phyloP scores from a whole-genome alignment of 441 rosid genomes.

The Populus hybrid region DNA sequence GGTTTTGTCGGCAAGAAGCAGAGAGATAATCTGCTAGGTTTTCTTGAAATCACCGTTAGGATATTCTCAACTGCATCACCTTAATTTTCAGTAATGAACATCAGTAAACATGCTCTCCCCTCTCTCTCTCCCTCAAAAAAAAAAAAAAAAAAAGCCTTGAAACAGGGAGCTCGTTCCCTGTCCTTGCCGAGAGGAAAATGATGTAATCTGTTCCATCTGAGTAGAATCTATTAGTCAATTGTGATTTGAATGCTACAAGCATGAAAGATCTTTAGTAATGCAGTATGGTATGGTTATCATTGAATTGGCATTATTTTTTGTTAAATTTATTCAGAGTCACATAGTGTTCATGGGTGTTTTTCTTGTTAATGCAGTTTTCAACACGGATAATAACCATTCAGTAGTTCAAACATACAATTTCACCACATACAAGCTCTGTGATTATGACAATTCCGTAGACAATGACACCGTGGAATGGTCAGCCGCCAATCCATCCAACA shows the following conservation, averaged over 20 bases:
- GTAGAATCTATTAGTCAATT: background rate
- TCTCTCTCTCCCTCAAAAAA: too few species aligned
- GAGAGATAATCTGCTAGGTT: background rate
- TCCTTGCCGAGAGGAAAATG: background rate
- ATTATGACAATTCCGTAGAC: slow-evolving; percentile 49
- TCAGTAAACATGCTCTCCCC: too few species aligned
- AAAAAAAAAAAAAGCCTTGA: too few species aligned
- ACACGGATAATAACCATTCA: slow-evolving; percentile 85
- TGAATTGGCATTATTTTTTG: too few species aligned
- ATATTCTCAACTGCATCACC: background rate
- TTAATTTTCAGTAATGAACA: too few species aligned
- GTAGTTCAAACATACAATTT: slow-evolving; percentile 77
- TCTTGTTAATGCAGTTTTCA: slow-evolving; percentile 53
- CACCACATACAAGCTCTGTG: slow-evolving; percentile 73
- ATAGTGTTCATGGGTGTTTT: background rate
- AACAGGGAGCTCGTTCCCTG: background rate
- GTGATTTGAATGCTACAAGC: background rate
- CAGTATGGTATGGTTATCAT: too few species aligned
- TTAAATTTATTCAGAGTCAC: background rate
- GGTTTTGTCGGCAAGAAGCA: slow-evolving; percentile 11
- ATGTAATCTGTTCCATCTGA: background rate
- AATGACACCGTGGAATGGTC: slow-evolving; percentile 71
- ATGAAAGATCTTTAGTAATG: too few species aligned
- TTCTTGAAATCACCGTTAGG: background rate
- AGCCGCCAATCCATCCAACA: slow-evolving; percentile 63